A percentile compares a stretch with the other conserved stretches of the same genome.
Evolutionary conservation across 2,329 filamentous ascomycete genomes (phyloP).

Genomic region (Botrytis paeoniae): DNA sequence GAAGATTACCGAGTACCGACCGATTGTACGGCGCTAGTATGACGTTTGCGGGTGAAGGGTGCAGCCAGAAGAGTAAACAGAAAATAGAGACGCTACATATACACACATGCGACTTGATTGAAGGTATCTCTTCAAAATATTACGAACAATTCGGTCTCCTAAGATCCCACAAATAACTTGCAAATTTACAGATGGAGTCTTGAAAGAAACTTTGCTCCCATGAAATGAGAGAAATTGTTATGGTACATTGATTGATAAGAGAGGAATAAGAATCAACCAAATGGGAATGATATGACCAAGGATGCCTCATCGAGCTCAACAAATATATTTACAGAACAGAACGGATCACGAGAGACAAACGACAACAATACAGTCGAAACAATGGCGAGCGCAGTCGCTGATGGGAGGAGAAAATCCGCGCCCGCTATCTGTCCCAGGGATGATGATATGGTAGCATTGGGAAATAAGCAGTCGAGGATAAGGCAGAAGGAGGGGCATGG

Average conservation of each 20-base stretch:
- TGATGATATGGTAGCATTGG: conserved; percentile 48
- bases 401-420: conserved; percentile 28
- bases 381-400: conserved; percentile 12
- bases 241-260: background rate
- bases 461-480: background rate
- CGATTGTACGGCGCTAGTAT: conserved; percentile 12
- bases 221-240: conserved; percentile 1
- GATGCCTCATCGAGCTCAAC: conserved; percentile 14
- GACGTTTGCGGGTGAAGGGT: conserved; percentile 10
- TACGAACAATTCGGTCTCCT: background rate
- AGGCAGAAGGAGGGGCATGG: background rate
- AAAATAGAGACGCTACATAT: background rate
- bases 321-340: conserved; percentile 9
- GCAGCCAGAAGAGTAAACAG: background rate
- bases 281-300: conserved; percentile 11
- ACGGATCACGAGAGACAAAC: conserved; percentile 2
- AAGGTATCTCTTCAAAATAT: background rate
- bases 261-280: background rate
- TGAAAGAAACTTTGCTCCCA: background rate
- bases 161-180: background rate
- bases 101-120: background rate
- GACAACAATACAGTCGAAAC: background rate
- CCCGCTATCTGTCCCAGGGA: conserved; percentile 50
- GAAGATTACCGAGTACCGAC: conserved; percentile 7
- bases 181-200: background rate